Conservation (phyloP, 805 yeast species). For the Metschnikowia proteae region DNA sequence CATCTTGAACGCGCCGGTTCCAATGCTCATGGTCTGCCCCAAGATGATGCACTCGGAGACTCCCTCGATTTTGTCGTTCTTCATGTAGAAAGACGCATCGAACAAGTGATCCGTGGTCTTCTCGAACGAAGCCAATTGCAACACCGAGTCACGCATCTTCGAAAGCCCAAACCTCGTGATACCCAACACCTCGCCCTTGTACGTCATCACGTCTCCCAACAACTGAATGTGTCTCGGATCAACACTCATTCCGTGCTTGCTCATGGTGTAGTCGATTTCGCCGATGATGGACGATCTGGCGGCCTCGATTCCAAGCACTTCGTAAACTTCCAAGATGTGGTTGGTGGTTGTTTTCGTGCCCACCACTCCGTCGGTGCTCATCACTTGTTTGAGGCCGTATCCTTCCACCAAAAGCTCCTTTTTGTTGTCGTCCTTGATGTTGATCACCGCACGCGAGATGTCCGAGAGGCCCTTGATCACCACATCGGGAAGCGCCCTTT, state of each 20-base stretch:
- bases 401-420: constrained; percentile 96
- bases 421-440: constrained; percentile 78
- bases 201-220: constrained; percentile 97
- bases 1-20: constrained; percentile 94
- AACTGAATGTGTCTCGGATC: constrained; percentile 99
- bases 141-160: constrained; percentile 96
- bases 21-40: constrained; percentile 96
- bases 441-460: constrained; percentile 93
- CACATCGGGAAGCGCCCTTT: constrained; percentile 79
- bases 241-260: constrained; percentile 99
- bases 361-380: constrained; percentile 95
- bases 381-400: constrained; percentile 90
- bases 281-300: constrained; percentile 89
- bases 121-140: constrained; percentile 95
- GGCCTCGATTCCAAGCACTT: constrained; percentile 95
- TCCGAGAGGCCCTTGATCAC: constrained; percentile 92
- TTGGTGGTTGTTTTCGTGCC: constrained; percentile 86
- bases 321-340: constrained; percentile 84
- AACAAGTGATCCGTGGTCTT: constrained; percentile 97
- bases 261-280: constrained; percentile 97
- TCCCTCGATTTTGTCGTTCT: constrained; percentile 93
- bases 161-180: constrained; percentile 97
- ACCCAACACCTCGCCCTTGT: constrained; percentile 96
- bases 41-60: constrained; percentile 95
- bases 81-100: constrained; percentile 98